phyloP scores from a whole-genome alignment of 441 rosid species.

The Macaranga tanarius region DNA sequence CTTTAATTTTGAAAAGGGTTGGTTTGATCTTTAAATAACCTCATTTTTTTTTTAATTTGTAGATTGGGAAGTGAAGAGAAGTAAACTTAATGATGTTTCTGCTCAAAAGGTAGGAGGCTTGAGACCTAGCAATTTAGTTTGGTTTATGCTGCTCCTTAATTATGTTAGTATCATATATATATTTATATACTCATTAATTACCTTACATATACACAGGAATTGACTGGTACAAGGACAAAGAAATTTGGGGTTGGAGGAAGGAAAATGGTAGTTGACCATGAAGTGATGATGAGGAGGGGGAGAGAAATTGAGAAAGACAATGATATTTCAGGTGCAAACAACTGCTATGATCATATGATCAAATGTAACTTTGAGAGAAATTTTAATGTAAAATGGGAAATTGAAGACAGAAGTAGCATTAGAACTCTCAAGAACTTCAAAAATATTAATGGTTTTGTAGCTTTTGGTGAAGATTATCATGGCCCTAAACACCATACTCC shows the following conservation, averaged over 20 bases:
- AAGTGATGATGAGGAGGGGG: neutral
- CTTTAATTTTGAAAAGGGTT: neutral
- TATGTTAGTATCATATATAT: no score
- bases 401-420: conserved; percentile 14
- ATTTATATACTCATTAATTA: no score
- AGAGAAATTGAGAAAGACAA: neutral
- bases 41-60: neutral
- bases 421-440: conserved; percentile 16
- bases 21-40: conserved; percentile 3
- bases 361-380: conserved; percentile 31
- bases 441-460: conserved; percentile 31
- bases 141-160: neutral
- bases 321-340: conserved; percentile 50
- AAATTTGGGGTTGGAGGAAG: conserved; percentile 30
- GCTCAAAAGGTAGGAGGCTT: conserved; percentile 26
- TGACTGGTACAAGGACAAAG: conserved; percentile 19
- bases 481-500: conserved; percentile 49
- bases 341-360: conserved; percentile 28
- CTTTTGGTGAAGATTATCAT: conserved; percentile 45
- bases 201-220: conserved; percentile 25
- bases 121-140: neutral
- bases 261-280: conserved; percentile 30
- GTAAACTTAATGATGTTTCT: conserved; percentile 7
- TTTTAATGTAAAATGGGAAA: conserved; percentile 25
- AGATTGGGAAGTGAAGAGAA: conserved; percentile 19